A percentile compares a stretch with the other conserved stretches of the same genome.
phyloP scores from a whole-genome alignment of 2,329 filamentous ascomycete genomes.

The Arthroderma uncinatum region DNA sequence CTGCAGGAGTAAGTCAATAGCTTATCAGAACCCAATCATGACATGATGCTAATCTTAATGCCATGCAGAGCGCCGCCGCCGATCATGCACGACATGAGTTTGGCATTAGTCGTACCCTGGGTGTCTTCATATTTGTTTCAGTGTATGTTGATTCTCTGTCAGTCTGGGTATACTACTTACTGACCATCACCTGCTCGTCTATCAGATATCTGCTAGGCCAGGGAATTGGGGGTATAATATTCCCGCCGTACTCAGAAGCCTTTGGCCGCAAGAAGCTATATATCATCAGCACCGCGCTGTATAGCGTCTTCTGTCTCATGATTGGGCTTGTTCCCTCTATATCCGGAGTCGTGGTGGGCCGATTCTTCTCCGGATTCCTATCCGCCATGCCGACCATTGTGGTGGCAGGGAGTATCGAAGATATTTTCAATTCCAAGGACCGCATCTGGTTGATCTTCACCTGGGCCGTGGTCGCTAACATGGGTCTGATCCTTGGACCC shows the following conservation, averaged over 20 bases:
- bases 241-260: not conserved
- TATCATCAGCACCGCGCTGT: not conserved
- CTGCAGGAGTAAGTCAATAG: not conserved
- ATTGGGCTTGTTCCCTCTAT: not conserved
- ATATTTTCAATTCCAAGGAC: not conserved
- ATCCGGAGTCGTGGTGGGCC: not conserved
- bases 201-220: not conserved
- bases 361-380: not conserved
- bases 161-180: not conserved
- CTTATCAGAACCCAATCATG: not conserved
- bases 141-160: not conserved
- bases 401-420: not conserved
- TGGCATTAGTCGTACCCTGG: not conserved
- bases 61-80: not conserved
- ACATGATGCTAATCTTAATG: not conserved
- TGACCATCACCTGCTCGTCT: not conserved
- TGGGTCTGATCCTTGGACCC: not conserved
- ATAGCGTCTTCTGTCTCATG: not conserved
- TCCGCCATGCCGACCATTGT: not conserved
- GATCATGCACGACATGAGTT: slow-evolving; percentile 1
- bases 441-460: not conserved
- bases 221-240: not conserved
- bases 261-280: slow-evolving; percentile 1
- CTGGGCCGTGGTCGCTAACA: not conserved
- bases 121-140: not conserved